Evolutionary conservation across 108 stramenopile species (phyloP).

Genomic region (Nitzschia putrida): DNA sequence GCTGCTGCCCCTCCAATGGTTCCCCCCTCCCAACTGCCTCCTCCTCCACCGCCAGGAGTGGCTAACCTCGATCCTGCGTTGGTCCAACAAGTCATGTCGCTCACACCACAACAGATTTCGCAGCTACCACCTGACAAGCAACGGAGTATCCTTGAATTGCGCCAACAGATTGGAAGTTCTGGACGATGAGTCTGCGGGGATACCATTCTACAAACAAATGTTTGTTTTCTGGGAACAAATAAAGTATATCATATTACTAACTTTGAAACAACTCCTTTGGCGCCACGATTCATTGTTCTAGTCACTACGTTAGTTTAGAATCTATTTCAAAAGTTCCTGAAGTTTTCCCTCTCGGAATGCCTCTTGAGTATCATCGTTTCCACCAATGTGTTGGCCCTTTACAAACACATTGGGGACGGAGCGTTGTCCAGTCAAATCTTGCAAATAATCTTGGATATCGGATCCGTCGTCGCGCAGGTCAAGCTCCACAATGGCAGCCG

Average conservation of each 20-base stretch:
- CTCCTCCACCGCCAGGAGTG: slow-evolving; percentile 42
- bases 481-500: slow-evolving; percentile 55
- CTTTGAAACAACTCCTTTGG: background rate
- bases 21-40: slow-evolving; percentile 48
- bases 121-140: slow-evolving; percentile 89
- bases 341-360: slow-evolving; percentile 44
- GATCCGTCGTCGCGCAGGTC: slow-evolving; percentile 65
- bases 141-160: slow-evolving; percentile 80
- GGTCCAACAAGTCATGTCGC: slow-evolving; percentile 87
- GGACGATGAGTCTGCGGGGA: slow-evolving; percentile 1
- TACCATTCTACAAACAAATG: too few species aligned
- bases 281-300: background rate
- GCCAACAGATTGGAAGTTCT: slow-evolving; percentile 69
- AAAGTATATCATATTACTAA: background rate
- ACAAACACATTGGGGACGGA: slow-evolving; percentile 77
- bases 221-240: too few species aligned
- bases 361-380: slow-evolving; percentile 65
- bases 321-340: slow-evolving; percentile 21
- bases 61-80: slow-evolving; percentile 76
- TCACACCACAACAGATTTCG: slow-evolving; percentile 77
- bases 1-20: slow-evolving; percentile 43
- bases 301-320: background rate
- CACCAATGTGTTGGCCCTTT: slow-evolving; percentile 70
- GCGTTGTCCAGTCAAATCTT: slow-evolving; percentile 49
- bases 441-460: slow-evolving; percentile 46